Evolutionary conservation across 2,329 filamentous ascomycete species (phyloP).

Genomic region (Gaeumannomyces tritici): DNA sequence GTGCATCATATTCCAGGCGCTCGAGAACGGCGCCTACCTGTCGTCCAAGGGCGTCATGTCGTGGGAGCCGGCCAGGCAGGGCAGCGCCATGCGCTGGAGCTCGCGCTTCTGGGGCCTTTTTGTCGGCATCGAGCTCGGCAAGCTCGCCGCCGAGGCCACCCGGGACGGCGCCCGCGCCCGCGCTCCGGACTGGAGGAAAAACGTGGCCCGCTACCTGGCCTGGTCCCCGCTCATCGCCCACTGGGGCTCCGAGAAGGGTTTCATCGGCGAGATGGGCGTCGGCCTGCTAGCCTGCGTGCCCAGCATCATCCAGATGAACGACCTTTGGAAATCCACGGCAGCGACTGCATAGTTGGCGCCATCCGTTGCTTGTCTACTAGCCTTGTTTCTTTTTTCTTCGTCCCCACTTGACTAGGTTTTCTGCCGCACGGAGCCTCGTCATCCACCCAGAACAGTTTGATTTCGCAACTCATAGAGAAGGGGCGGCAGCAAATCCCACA

Average conservation of each 20-base stretch:
- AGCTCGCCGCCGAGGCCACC: constrained; percentile 42
- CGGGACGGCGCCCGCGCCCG: constrained; percentile 29
- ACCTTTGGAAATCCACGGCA: constrained; percentile 32
- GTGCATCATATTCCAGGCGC: constrained; percentile 61
- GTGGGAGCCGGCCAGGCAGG: constrained; percentile 46
- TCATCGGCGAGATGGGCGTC: constrained; percentile 30
- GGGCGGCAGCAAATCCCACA: background rate
- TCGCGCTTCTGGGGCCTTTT: constrained; percentile 73
- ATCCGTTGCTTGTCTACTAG: background rate
- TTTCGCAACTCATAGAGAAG: background rate
- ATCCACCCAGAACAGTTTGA: background rate
- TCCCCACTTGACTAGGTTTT: background rate
- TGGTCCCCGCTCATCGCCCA: constrained; percentile 80
- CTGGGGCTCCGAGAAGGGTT: constrained; percentile 64
- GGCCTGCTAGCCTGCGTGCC: constrained; percentile 34
- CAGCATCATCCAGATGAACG: constrained; percentile 32
- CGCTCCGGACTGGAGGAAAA: constrained; percentile 48
- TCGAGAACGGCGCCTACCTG: constrained; percentile 80
- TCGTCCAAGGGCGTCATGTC: constrained; percentile 61
- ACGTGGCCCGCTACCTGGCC: constrained; percentile 58
- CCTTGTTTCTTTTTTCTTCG: background rate
- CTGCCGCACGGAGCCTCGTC: background rate
- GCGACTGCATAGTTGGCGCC: background rate
- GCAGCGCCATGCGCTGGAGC: constrained; percentile 59
- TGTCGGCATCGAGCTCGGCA: constrained; percentile 64